Evolutionary conservation across 192 early-diverging fungal genomes (phyloP).

Genomic region (Neocallimastix lanati): DNA sequence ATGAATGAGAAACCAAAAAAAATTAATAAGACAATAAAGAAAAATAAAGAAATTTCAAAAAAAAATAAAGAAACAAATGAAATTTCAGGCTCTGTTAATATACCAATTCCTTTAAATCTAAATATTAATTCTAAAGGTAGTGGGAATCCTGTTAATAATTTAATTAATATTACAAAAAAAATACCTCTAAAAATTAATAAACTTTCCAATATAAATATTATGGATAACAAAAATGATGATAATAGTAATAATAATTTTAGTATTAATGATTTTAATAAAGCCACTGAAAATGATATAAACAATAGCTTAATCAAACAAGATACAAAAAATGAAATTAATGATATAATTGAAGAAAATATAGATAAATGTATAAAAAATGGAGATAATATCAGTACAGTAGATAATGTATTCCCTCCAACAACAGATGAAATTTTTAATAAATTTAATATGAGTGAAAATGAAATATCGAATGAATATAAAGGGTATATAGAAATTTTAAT

Average conservation of each 20-base stretch:
- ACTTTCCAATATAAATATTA: not conserved
- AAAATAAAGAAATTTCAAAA: not conserved
- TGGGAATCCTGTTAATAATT: not conserved
- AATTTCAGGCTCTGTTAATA: too few species aligned
- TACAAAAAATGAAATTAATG: not conserved
- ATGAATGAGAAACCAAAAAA: not conserved
- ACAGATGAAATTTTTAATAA: not conserved
- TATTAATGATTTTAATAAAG: not conserved
- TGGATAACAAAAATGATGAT: not conserved
- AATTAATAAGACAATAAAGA: not conserved
- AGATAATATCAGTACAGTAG: not conserved
- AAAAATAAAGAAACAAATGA: not conserved
- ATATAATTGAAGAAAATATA: not conserved
- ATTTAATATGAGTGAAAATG: not conserved
- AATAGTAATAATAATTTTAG: not conserved
- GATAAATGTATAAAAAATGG: not conserved
- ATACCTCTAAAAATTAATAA: not conserved
- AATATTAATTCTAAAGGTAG: not conserved
- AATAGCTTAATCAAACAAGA: not conserved
- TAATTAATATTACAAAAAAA: not conserved
- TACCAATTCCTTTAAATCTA: not conserved
- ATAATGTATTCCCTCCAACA: not conserved
- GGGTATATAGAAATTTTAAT: not conserved
- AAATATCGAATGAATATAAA: not conserved
- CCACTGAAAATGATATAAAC: not conserved